Base-by-base conservation (phyloP, 2,329 filamentous ascomycete species). In the Leptodontidium sp. region DNA sequence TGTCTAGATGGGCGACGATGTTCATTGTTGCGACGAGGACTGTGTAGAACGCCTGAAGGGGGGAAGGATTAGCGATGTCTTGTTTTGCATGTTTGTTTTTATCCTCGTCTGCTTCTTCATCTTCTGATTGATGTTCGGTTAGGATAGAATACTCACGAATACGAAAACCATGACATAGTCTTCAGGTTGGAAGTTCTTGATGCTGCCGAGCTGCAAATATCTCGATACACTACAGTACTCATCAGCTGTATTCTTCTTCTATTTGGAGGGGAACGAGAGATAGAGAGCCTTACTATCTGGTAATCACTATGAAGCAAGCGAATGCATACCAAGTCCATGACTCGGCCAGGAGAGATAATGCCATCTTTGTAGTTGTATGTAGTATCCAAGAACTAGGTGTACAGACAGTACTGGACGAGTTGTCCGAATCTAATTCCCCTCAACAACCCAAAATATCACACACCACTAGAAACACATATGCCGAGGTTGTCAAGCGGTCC, bases 131-230 rank as follows among this genome's bases (percentile, higher is more conserved):
- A 17, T 21, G 3, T 24, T 11, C 26, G 29, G 8, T 21, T 26
- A 24, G n/a, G 15, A 2, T 32, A 43, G 17, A 65, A 14, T 43
- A 72, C 84, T 81, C 71, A 88, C 77, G 72, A 86, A 80, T 4
- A 84, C 84, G 45, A 86, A 77, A 2, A 86, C 3, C 84, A 89
- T 88, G 35, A 89, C 72, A 70, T 80, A 85, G 76, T 90, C 87
- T 69, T 90, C 87, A 2, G 77, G 29, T 72, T 88, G 85, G 47
- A 88, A 80, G 65, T 83, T 82, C 66, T 78, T 82, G 63, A 86
- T 73, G 2, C 86, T 84, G 7, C 82, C 81, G 14, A 81, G 72
- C 61, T 82, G 75, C 21, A 82, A 68, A 52, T 78, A 78, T 73
- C 83, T 80, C 43, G 81, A 82, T 58, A 75, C 70, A 72, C 80